Conservation (phyloP, 2,329 filamentous ascomycete genomes). For the Balansia obtecta region DNA sequence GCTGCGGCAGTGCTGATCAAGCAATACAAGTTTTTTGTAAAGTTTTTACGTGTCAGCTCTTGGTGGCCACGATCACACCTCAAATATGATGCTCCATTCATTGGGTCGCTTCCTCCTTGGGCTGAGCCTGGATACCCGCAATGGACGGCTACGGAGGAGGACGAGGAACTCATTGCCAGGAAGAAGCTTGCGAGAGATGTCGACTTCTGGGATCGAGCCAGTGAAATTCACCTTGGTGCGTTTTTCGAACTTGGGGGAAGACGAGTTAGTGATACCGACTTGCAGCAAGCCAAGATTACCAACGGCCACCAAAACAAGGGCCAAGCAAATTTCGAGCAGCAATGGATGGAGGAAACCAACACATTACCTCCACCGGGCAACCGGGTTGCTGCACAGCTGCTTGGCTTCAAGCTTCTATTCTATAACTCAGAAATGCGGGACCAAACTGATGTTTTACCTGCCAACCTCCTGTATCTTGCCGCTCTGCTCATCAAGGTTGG, state of each 20-base stretch:
- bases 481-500: conserved; percentile 93
- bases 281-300: conserved; percentile 29
- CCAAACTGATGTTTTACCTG: conserved; percentile 65
- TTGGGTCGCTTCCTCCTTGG: conserved; percentile 70
- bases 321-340: conserved; percentile 44
- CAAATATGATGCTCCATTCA: conserved; percentile 28
- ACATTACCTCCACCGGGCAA: conserved; percentile 80
- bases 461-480: conserved; percentile 85
- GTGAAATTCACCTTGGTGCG: conserved; percentile 62
- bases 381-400: conserved; percentile 79
- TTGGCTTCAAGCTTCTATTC: conserved; percentile 94
- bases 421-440: conserved; percentile 74
- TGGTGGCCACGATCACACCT: conserved; percentile 76
- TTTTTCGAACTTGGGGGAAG: conserved; percentile 82
- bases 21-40: conserved; percentile 88
- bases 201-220: conserved; percentile 71
- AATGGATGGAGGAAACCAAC: conserved; percentile 72
- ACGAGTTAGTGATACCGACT: conserved; percentile 47
- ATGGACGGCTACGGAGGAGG: conserved; percentile 54
- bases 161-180: conserved; percentile 45
- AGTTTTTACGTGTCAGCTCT: conserved; percentile 78
- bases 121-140: conserved; percentile 59
- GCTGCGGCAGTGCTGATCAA: conserved; percentile 90
- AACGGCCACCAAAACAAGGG: conserved; percentile 26
- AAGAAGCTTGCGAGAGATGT: conserved; percentile 55